Percentiles rank a stretch among this genome's conserved stretches.
Evolutionary conservation across 2,329 filamentous ascomycete genomes (phyloP).

Genomic region (Capronia americana): DNA sequence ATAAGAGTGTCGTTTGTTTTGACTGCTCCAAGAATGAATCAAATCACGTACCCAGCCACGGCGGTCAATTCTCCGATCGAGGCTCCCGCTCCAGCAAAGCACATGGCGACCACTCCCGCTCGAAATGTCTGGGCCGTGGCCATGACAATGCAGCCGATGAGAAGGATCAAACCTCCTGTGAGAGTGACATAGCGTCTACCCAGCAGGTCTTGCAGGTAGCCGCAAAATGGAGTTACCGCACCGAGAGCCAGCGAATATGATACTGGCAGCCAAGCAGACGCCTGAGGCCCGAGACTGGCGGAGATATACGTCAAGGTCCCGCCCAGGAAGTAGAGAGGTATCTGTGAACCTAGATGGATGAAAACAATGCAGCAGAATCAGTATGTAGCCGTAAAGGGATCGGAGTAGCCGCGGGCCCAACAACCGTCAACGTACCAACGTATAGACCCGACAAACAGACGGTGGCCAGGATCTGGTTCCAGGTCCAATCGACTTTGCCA

Average conservation of each 20-base stretch:
- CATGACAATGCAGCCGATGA: slow-evolving; percentile 21
- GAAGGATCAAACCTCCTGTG: slow-evolving; percentile 16
- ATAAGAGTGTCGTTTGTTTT: no score
- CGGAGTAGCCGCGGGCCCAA: no score
- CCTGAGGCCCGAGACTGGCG: slow-evolving; percentile 12
- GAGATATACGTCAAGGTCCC: slow-evolving; percentile 22
- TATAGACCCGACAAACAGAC: no score
- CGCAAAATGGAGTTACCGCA: slow-evolving; percentile 24
- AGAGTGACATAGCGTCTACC: slow-evolving; percentile 27
- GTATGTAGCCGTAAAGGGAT: no score
- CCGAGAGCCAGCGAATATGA: slow-evolving; percentile 23
- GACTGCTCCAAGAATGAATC: no score
- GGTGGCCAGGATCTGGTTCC: no score
- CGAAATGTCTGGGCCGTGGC: slow-evolving; percentile 19
- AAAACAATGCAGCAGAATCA: no score
- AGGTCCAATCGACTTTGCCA: no score
- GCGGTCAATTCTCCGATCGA: no score
- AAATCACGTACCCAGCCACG: no score
- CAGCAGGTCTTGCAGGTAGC: slow-evolving; percentile 29
- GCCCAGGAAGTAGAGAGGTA: slow-evolving; percentile 27
- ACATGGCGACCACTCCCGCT: slow-evolving; percentile 18
- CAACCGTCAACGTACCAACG: no score
- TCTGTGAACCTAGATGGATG: slow-evolving; percentile 19
- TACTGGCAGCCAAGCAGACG: slow-evolving; percentile 19
- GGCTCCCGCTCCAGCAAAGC: slow-evolving; percentile 17